These are phyloP conservation scores for Trichoderma gamsii DNA, from an alignment of 495 filamentous ascomycete species.

Conservation along the genomic window DNA sequence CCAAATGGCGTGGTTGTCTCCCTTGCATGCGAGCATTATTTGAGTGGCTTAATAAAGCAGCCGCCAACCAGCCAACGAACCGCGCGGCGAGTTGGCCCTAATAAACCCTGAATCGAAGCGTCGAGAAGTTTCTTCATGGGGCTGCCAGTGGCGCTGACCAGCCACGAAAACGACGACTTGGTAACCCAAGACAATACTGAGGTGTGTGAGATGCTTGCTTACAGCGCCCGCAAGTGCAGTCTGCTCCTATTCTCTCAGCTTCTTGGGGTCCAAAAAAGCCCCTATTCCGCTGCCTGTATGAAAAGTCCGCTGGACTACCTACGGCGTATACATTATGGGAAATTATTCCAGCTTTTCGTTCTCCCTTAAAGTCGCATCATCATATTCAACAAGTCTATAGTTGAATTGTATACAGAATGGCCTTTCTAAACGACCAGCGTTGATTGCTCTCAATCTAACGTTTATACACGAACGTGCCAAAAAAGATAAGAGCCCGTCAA, in stretches of 20 bases:
- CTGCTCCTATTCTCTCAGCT: background rate
- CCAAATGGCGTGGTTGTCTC: too few relatives aligned
- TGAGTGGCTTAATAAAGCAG: too few relatives aligned
- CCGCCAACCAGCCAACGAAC: background rate
- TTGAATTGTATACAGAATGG: too few relatives aligned
- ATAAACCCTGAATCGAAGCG: background rate
- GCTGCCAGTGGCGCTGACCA: too few relatives aligned
- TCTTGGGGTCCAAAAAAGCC: background rate
- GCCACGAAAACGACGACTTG: background rate
- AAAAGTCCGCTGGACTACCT: background rate
- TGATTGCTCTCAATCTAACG: background rate
- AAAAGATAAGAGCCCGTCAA: background rate
- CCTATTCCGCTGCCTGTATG: background rate
- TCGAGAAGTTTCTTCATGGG: background rate
- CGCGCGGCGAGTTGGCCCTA: background rate
- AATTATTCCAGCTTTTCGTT: too few relatives aligned
- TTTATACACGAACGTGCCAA: background rate
- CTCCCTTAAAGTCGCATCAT: too few relatives aligned
- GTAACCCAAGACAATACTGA: background rate
- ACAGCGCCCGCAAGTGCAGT: background rate
- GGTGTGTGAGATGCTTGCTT: background rate
- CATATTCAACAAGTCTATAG: too few relatives aligned
- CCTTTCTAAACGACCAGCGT: too few relatives aligned
- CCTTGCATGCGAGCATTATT: too few relatives aligned
- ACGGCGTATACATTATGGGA: too few relatives aligned